Base-by-base conservation (phyloP, 192 early-diverging fungal species). In the Backusella morwellensis region DNA sequence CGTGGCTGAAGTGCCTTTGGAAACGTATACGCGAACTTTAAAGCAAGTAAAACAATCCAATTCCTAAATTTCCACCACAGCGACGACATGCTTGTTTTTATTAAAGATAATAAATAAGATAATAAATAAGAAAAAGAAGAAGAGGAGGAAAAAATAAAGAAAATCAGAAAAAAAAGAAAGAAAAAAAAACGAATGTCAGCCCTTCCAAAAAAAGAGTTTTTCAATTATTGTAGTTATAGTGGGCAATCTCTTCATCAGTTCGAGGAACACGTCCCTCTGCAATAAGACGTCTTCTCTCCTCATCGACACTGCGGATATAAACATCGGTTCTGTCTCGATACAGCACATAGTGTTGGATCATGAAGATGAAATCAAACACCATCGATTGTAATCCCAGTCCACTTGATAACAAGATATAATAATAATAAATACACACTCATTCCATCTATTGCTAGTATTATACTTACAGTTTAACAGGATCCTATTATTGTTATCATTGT, bases 361-460 rank as follows among this genome's bases (percentile, higher is more conserved):
- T 90, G 69, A 97, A 97, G 12, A 96, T 38, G 8, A 94, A 42
- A 70, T 97, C 96, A 84, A 97, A 98, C 1, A 77, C 84, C 26
- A 98, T 91, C 26, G 90, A 91, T 40, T 90, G 75, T 59, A 97
- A 83, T 1, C 94, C 95, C 35, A 98, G 82, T 15, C 94, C 95
- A 78, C 86, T 85, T 11, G 38, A 40, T 11, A 40, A 11, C 36
- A 38, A 9, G 9, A 83, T 32, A 73, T 56, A 17, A 81, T 72
- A 17, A 81, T 72, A n/a, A 34, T 29, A 71, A 11, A 40, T 11
- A 40, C 38, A 12, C 38, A 3, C 11, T 1, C 11, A 12, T 11
- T 40, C 38, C 38, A 40, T 40, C 4, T 15, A 32, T 66, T 66
- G 32, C 35, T 15, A 14, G n/a, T 19, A 9, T 56, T n/a, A 40